A percentile compares a stretch with the other conserved stretches of the same genome.
phyloP scores from a whole-genome alignment of 257 asterid genomes.

The Oldenlandia corymbosa region DNA sequence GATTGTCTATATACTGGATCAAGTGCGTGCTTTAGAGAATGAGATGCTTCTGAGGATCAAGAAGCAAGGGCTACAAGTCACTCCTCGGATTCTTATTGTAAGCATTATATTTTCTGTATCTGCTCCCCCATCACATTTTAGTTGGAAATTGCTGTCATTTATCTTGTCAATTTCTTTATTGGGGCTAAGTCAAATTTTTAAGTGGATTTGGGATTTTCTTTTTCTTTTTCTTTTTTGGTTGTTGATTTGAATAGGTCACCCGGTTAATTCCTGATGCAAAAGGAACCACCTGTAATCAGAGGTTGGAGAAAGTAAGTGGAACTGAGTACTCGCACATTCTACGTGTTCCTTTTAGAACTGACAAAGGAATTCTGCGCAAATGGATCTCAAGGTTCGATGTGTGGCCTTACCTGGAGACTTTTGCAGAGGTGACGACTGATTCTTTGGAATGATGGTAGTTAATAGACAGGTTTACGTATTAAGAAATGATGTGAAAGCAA shows the following conservation, averaged over 20 bases:
- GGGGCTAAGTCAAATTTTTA: not conserved
- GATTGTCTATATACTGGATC: slow-evolving; percentile 94
- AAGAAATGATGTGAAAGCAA: not conserved
- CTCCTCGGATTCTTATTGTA: slow-evolving; percentile 82
- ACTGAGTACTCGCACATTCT: slow-evolving; percentile 82
- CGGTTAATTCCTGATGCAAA: slow-evolving; percentile 93
- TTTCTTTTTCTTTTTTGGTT: too few relatives aligned
- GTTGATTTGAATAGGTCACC: slow-evolving; percentile 54
- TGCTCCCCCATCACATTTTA: not conserved
- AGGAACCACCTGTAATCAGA: slow-evolving; percentile 94
- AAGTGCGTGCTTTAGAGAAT: slow-evolving; percentile 90
- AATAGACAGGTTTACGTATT: not conserved
- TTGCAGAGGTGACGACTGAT: slow-evolving; percentile 53
- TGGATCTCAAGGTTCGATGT: slow-evolving; percentile 98
- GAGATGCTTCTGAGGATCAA: slow-evolving; percentile 88
- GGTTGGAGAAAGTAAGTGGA: slow-evolving; percentile 77
- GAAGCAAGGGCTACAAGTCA: slow-evolving; percentile 75
- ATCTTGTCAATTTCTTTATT: not conserved
- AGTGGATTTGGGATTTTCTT: not conserved
- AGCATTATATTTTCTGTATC: slow-evolving; percentile 7
- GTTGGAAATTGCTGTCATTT: not conserved
- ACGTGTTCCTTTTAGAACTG: slow-evolving; percentile 83
- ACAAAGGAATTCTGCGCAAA: slow-evolving; percentile 71
- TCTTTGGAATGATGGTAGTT: not conserved
- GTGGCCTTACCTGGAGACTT: slow-evolving; percentile 96